These are phyloP conservation scores for Echites panduratus DNA, from an alignment of 257 asterid genomes.

Conservation along the genomic window DNA sequence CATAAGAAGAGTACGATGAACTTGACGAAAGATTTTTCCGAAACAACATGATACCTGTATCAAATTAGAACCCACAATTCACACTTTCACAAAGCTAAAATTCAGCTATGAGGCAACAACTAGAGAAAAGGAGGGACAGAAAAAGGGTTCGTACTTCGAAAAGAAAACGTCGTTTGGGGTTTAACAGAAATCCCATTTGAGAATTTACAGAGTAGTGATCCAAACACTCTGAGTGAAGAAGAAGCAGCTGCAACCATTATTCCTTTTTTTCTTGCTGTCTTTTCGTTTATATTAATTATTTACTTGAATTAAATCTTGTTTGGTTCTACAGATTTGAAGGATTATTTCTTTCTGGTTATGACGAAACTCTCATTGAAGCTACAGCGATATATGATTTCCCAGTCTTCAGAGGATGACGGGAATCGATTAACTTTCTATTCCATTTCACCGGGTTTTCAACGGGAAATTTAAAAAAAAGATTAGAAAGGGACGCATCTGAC, in stretches of 20 bases:
- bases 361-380: background rate
- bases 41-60: constrained; percentile 32
- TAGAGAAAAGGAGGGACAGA: background rate
- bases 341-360: background rate
- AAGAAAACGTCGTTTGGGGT: constrained; percentile 32
- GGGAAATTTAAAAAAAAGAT: too few species aligned
- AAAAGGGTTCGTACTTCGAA: constrained; percentile 30
- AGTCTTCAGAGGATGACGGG: background rate
- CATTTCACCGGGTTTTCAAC: background rate
- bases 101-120: background rate
- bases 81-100: background rate
- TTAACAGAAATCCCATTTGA: constrained; percentile 59
- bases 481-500: too few species aligned
- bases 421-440: background rate
- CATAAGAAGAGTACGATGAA: constrained; percentile 38
- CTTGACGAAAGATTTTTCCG: constrained; percentile 35
- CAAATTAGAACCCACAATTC: constrained; percentile 11
- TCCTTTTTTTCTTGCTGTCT: background rate
- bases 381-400: background rate
- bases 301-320: background rate
- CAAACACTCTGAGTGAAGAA: constrained; percentile 43
- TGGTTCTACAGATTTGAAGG: background rate
- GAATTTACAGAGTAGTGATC: constrained; percentile 53
- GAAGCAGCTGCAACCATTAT: constrained; percentile 20
- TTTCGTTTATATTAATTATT: background rate